Evolutionary conservation across 163 green algal genomes (phyloP).

Genomic region (Scenedesmus sp.): DNA sequence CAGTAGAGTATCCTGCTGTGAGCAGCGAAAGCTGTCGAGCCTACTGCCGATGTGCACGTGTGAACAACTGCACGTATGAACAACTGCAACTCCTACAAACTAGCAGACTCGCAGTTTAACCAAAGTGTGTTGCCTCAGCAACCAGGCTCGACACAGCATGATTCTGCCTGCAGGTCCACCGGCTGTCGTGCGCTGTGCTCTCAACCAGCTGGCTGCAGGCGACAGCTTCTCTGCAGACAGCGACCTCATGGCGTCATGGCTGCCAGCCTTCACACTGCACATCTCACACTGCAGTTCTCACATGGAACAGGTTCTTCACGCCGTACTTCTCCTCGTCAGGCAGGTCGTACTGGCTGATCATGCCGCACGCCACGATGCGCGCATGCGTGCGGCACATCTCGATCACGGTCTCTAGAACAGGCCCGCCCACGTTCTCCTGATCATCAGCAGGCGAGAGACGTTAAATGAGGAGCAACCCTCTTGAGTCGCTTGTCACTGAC

Average conservation of each 20-base stretch:
- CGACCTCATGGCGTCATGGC: too few species aligned
- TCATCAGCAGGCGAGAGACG: background rate
- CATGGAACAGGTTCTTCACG: slow-evolving; percentile 59
- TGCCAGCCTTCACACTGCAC: too few species aligned
- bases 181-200: too few species aligned
- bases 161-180: too few species aligned
- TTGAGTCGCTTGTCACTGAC: too few species aligned
- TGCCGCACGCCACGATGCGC: slow-evolving; percentile 56
- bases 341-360: slow-evolving; percentile 59
- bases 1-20: background rate
- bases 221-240: too few species aligned
- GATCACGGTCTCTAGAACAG: slow-evolving; percentile 36
- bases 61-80: too few species aligned
- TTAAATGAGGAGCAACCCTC: too few species aligned
- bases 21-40: background rate
- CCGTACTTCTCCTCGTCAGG: slow-evolving; percentile 54
- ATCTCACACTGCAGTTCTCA: slow-evolving; percentile 24
- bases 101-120: background rate
- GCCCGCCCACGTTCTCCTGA: slow-evolving; percentile 42
- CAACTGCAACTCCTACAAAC: too few species aligned
- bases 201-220: too few species aligned
- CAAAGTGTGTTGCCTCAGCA: too few species aligned
- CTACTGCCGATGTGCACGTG: background rate
- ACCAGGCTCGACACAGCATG: too few species aligned
- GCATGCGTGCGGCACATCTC: slow-evolving; percentile 9